Evolutionary conservation across 805 yeast species (phyloP).

Genomic region (Martiniozyma abietophila): DNA sequence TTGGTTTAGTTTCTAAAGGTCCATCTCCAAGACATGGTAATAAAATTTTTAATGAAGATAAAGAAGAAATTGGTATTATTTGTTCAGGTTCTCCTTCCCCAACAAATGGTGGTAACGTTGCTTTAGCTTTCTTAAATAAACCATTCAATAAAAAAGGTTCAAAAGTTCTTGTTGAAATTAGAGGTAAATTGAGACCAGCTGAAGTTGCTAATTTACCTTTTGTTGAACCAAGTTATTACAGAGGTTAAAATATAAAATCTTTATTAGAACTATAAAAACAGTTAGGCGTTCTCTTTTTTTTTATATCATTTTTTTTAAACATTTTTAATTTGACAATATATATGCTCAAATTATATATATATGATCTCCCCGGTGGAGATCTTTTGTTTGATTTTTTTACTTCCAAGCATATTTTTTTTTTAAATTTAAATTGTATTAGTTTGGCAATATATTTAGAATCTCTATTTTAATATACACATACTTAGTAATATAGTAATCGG

Average conservation of each 20-base stretch:
- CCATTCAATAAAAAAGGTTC: slow-evolving; percentile 68
- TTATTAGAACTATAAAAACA: slow-evolving; percentile 4
- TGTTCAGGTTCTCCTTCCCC: slow-evolving; percentile 58
- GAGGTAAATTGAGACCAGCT: slow-evolving; percentile 77
- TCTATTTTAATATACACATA: too few species aligned
- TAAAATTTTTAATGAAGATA: slow-evolving; percentile 46
- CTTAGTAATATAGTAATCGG: too few species aligned
- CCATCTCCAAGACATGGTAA: slow-evolving; percentile 89
- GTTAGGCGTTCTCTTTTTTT: too few species aligned
- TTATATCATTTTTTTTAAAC: too few species aligned
- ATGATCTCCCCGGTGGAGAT: too few species aligned
- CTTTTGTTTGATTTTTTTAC: too few species aligned
- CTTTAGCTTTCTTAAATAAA: slow-evolving; percentile 80
- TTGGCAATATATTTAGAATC: too few species aligned
- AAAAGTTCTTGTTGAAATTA: slow-evolving; percentile 59
- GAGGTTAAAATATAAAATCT: slow-evolving; percentile 15
- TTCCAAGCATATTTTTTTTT: too few species aligned
- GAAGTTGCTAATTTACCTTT: slow-evolving; percentile 78
- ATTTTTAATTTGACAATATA: too few species aligned
- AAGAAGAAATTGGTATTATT: slow-evolving; percentile 41
- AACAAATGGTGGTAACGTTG: slow-evolving; percentile 66
- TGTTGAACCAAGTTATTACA: slow-evolving; percentile 64
- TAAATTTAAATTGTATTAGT: too few species aligned
- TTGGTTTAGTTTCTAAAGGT: slow-evolving; percentile 69
- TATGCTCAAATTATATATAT: too few species aligned